Percentiles rank a stretch among this genome's conserved stretches.
These are phyloP conservation scores for Lachnum nothofagi DNA, from an alignment of 2,329 filamentous ascomycete genomes.

Conservation along the genomic window DNA sequence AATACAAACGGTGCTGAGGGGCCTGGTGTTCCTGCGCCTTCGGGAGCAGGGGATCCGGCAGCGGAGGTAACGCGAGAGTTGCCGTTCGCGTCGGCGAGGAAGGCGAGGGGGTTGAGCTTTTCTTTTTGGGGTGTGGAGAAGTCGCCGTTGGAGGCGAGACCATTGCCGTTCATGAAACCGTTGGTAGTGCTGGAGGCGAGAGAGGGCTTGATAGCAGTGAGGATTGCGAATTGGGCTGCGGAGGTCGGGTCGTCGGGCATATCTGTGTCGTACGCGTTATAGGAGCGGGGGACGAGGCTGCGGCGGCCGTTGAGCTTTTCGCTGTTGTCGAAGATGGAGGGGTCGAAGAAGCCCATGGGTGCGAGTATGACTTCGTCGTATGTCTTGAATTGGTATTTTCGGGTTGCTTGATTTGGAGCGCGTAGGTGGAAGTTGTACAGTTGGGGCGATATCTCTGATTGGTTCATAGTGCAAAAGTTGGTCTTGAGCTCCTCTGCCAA, in stretches of 20 bases:
- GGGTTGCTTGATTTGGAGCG: slow-evolving; percentile 79
- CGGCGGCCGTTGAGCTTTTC: slow-evolving; percentile 74
- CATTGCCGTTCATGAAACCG: too few relatives aligned
- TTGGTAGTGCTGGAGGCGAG: slow-evolving; percentile 42
- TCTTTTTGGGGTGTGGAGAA: slow-evolving; percentile 59
- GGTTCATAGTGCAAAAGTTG: slow-evolving; percentile 86
- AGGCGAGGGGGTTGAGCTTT: slow-evolving; percentile 61
- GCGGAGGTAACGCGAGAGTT: slow-evolving; percentile 76
- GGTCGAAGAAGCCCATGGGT: slow-evolving; percentile 90
- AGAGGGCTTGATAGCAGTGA: slow-evolving; percentile 56
- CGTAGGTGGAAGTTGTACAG: slow-evolving; percentile 86
- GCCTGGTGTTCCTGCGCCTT: slow-evolving; percentile 64
- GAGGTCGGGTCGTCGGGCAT: slow-evolving; percentile 83
- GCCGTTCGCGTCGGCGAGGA: slow-evolving; percentile 57
- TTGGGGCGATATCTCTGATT: slow-evolving; percentile 83
- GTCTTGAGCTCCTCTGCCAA: slow-evolving; percentile 94
- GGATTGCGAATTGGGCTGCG: slow-evolving; percentile 68
- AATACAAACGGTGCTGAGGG: slow-evolving; percentile 52
- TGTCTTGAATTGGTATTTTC: slow-evolving; percentile 92
- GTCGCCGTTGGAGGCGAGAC: slow-evolving; percentile 36
- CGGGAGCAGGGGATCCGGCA: slow-evolving; percentile 81
- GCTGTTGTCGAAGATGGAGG: slow-evolving; percentile 76
- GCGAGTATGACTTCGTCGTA: slow-evolving; percentile 96
- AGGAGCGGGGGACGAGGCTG: slow-evolving; percentile 78
- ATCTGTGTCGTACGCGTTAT: slow-evolving; percentile 88